These are phyloP conservation scores for Medicago arabica DNA, from an alignment of 306 rosid species.

Conservation along the genomic window DNA sequence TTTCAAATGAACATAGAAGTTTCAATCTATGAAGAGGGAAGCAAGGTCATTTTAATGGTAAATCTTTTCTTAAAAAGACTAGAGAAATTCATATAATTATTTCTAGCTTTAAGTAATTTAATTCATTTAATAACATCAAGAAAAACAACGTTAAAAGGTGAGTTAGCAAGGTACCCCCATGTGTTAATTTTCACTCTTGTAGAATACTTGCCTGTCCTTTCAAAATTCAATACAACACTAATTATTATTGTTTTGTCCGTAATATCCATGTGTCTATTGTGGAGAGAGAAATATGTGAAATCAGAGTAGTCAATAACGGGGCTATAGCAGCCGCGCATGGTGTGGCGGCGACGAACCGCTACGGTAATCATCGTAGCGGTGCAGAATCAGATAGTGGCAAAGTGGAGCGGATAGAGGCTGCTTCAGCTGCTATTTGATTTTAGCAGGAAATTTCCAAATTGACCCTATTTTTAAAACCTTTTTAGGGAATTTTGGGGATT, in stretches of 20 bases:
- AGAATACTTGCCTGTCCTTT: not conserved
- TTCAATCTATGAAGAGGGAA: conserved; percentile 18
- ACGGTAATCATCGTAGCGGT: no score
- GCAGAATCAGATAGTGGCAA: no score
- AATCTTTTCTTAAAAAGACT: not conserved
- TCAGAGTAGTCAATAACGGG: not conserved
- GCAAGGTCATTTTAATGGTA: conserved; percentile 1
- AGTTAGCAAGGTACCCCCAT: no score
- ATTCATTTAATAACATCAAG: not conserved
- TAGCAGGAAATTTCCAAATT: no score
- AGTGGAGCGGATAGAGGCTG: no score
- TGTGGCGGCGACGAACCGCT: no score
- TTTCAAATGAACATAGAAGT: not conserved
- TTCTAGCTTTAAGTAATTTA: conserved; percentile 19
- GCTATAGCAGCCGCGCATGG: no score
- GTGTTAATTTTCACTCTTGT: conserved; percentile 2
- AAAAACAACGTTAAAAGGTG: no score
- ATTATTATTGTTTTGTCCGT: not conserved
- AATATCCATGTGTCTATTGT: not conserved
- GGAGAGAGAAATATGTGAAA: not conserved
- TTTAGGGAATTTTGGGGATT: no score
- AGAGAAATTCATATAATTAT: not conserved
- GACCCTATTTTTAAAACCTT: no score
- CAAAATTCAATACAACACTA: not conserved
- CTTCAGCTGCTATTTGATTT: no score